Evolutionary conservation across 345 rosid species (phyloP).

Genomic region (Ceriops tagal): DNA sequence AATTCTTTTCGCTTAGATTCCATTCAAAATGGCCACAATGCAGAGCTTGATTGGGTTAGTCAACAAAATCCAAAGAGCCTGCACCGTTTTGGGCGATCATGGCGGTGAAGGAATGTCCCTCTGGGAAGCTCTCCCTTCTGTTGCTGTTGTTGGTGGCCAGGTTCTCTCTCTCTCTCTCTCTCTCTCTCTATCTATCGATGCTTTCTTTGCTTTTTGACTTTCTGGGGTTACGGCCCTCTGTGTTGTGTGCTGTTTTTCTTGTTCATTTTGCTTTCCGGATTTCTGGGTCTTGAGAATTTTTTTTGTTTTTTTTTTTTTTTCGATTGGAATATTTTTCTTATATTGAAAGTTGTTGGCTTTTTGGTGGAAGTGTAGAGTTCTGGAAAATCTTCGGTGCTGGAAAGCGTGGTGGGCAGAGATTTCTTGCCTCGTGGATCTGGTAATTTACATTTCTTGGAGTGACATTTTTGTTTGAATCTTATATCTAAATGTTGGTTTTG

Average conservation of each 20-base stretch:
- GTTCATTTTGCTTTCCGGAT: neutral
- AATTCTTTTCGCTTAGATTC: neutral
- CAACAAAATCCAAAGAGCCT: constrained; percentile 95
- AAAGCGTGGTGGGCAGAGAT: constrained; percentile 96
- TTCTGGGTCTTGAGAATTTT: neutral
- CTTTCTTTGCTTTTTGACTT: neutral
- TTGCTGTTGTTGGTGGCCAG: constrained; percentile 99
- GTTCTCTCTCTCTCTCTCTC: constrained; percentile 26
- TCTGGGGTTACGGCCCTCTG: neutral
- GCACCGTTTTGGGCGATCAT: constrained; percentile 92
- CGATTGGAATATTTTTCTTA: neutral
- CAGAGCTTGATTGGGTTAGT: constrained; percentile 90
- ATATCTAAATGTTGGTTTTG: constrained; percentile 2
- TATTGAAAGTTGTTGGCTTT: neutral
- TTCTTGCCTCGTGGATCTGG: constrained; percentile 99
- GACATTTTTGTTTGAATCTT: neutral
- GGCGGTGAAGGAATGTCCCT: constrained; percentile 99
- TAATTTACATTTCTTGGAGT: constrained; percentile 21
- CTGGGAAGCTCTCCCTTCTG: constrained; percentile 99
- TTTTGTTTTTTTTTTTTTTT: neutral
- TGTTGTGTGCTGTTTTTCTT: neutral
- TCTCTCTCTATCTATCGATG: neutral
- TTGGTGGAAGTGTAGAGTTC: constrained; percentile 57
- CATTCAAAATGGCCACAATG: constrained; percentile 76
- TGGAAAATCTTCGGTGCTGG: constrained; percentile 94